Evolutionary conservation across 2,329 filamentous ascomycete species (phyloP).

Genomic region (Cercospora berteroae): DNA sequence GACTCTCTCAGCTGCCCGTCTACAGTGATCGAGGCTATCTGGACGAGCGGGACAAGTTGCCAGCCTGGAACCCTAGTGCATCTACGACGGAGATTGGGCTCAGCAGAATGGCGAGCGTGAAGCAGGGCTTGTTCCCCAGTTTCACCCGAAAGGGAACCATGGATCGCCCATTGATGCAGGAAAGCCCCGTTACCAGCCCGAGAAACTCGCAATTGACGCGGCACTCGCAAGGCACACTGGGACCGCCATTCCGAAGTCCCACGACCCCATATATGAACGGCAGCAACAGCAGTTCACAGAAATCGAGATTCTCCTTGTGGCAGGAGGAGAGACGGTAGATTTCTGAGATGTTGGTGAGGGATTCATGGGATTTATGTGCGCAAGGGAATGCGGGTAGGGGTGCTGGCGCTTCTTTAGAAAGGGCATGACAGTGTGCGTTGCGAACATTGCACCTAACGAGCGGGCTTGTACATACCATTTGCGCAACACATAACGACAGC

Average conservation of each 20-base stretch:
- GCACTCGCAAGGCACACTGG: neutral
- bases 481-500: neutral
- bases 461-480: constrained; percentile 8
- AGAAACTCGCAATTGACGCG: constrained; percentile 6
- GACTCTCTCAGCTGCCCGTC: constrained; percentile 7
- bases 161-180: constrained; percentile 6
- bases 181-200: constrained; percentile 2
- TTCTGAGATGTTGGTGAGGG: neutral
- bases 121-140: neutral
- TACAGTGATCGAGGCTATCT: constrained; percentile 10
- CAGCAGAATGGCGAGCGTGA: constrained; percentile 16
- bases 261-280: neutral
- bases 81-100: constrained; percentile 1
- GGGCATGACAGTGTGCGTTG: neutral
- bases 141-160: neutral
- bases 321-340: constrained; percentile 1
- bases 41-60: constrained; percentile 14
- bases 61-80: constrained; percentile 15
- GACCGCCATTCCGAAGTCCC: neutral
- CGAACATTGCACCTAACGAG: neutral
- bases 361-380: neutral
- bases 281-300: neutral
- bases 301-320: constrained; percentile 6
- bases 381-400: neutral
- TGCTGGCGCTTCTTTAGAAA: neutral